A percentile compares a stretch with the other conserved stretches of the same genome.
phyloP scores from a whole-genome alignment of 768 basidiomycete genomes.

The Trametes cubensis region DNA sequence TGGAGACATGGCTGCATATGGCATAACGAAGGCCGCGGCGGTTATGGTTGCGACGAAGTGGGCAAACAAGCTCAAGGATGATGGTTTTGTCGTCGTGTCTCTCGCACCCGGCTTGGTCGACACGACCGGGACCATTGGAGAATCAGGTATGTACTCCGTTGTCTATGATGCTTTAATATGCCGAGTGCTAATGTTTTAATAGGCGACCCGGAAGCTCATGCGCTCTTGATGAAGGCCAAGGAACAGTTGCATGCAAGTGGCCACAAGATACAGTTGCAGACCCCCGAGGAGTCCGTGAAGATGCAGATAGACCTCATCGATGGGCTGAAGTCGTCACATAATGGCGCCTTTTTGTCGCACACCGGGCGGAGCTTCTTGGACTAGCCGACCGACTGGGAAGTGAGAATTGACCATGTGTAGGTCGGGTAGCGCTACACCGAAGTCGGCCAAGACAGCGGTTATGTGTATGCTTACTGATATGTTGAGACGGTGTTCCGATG shows the following conservation, averaged over 20 bases:
- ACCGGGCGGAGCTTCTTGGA: not conserved
- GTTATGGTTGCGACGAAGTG: constrained; percentile 43
- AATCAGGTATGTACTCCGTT: not conserved
- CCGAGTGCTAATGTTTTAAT: not conserved
- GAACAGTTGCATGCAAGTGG: not conserved
- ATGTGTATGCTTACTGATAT: no score
- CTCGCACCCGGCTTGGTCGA: constrained; percentile 10
- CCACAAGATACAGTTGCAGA: not conserved
- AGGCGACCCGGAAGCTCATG: not conserved
- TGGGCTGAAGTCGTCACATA: not conserved
- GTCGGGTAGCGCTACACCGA: no score
- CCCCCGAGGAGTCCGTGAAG: constrained; percentile 17
- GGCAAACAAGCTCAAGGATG: constrained; percentile 33
- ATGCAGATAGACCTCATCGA: constrained; percentile 8
- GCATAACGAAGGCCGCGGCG: constrained; percentile 40
- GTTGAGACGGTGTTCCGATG: no score
- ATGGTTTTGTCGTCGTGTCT: constrained; percentile 20
- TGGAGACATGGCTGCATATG: constrained; percentile 31
- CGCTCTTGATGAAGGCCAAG: not conserved
- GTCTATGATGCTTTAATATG: not conserved
- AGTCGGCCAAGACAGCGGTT: no score
- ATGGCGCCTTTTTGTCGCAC: constrained; percentile 4
- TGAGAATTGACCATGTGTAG: no score
- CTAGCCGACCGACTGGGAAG: no score
- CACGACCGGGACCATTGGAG: not conserved